These are phyloP conservation scores for Sphenostylis stenocarpa DNA, from an alignment of 306 rosid species.

Conservation along the genomic window DNA sequence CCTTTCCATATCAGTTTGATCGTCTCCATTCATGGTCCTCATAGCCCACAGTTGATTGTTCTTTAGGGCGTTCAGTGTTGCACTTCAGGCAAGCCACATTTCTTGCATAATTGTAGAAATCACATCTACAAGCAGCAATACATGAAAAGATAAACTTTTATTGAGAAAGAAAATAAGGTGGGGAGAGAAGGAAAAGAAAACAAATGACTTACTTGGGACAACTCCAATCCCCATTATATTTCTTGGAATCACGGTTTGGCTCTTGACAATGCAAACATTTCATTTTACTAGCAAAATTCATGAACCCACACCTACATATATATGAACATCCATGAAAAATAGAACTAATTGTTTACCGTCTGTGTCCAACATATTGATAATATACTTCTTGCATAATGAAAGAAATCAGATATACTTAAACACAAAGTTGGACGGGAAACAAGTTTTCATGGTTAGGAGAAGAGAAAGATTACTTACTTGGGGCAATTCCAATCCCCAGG, in stretches of 20 bases:
- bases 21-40: slow-evolving; percentile 54
- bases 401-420: not conserved
- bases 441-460: not conserved
- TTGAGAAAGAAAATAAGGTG: not conserved
- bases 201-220: slow-evolving; percentile 63
- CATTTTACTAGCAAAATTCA: slow-evolving; percentile 68
- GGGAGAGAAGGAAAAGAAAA: not conserved
- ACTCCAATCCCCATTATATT: slow-evolving; percentile 65
- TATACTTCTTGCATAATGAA: slow-evolving; percentile 23
- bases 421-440: not conserved
- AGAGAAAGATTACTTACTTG: slow-evolving; percentile 47
- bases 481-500: slow-evolving; percentile 81
- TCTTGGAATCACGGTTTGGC: slow-evolving; percentile 58
- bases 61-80: slow-evolving; percentile 43
- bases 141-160: not conserved
- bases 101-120: slow-evolving; percentile 58
- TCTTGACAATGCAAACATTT: slow-evolving; percentile 66
- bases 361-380: too few relatives aligned
- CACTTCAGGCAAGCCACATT: slow-evolving; percentile 65
- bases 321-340: too few relatives aligned
- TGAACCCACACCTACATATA: too few relatives aligned
- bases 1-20: slow-evolving; percentile 21
- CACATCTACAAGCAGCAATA: slow-evolving; percentile 55
- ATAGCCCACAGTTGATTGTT: slow-evolving; percentile 31
- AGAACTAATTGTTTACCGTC: too few relatives aligned